phyloP scores from a whole-genome alignment of 1,284 basidiomycete species.

The Bjerkandera adusta region DNA sequence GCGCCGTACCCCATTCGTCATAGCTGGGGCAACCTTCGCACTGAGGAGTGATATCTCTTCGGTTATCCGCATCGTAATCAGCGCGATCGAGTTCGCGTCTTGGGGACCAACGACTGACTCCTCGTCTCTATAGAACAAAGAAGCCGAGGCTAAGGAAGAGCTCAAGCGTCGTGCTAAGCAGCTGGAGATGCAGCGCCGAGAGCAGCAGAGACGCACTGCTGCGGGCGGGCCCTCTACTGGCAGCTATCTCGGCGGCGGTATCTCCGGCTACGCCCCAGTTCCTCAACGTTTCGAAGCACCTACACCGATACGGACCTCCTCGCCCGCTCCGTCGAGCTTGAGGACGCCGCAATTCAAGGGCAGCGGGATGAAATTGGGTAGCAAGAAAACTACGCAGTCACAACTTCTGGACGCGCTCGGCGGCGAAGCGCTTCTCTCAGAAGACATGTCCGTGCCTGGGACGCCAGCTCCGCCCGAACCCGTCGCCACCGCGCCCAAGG shows the following conservation, averaged over 20 bases:
- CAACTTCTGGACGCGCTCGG: constrained; percentile 88
- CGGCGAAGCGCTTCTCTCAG: constrained; percentile 65
- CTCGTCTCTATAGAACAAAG: constrained; percentile 80
- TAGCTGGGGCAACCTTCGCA: too few relatives aligned
- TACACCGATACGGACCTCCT: constrained; percentile 42
- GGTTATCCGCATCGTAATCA: not conserved
- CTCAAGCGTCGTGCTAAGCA: constrained; percentile 98
- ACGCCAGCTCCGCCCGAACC: constrained; percentile 52
- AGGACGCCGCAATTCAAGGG: constrained; percentile 88
- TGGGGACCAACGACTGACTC: not conserved
- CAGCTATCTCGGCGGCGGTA: constrained; percentile 61
- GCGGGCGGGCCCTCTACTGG: constrained; percentile 42
- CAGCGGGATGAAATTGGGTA: constrained; percentile 96
- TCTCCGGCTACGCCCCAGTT: constrained; percentile 67
- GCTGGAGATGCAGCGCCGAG: constrained; percentile 95
- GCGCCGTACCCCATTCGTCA: not conserved
- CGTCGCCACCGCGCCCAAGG: constrained; percentile 31
- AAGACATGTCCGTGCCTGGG: constrained; percentile 57
- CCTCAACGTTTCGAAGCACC: constrained; percentile 66
- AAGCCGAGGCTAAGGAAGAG: constrained; percentile 99
- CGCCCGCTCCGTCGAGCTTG: constrained; percentile 49
- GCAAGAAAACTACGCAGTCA: constrained; percentile 86
- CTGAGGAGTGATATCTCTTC: not conserved
- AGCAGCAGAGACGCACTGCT: constrained; percentile 80
- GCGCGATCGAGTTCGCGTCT: not conserved